These are phyloP conservation scores for Acanthamoeba culbertsoni DNA, from an alignment of 208 protist genomes.

Conservation along the genomic window DNA sequence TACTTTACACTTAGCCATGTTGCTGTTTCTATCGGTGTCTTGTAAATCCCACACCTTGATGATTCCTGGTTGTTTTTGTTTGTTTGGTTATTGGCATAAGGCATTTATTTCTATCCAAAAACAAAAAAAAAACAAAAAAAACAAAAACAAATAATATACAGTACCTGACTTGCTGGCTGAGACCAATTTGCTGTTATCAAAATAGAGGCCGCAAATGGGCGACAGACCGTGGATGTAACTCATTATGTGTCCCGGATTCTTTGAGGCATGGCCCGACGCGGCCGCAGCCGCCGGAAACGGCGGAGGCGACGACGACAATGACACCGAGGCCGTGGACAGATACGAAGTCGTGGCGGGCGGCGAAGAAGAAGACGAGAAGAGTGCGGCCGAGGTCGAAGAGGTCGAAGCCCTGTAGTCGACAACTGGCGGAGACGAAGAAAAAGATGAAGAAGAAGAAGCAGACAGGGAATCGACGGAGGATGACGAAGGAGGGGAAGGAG, in stretches of 20 bases:
- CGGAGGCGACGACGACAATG: neutral
- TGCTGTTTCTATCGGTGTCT: neutral
- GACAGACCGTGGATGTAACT: neutral
- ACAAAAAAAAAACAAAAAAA: neutral
- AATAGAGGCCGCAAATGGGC: neutral
- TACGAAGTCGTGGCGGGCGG: neutral
- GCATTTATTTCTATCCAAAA: no score
- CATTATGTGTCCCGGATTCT: neutral
- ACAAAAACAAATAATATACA: neutral
- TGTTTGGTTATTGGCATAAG: no score
- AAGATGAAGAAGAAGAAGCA: neutral
- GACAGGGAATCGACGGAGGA: neutral
- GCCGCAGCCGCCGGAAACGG: neutral
- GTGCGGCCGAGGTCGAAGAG: neutral
- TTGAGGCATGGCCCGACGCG: neutral
- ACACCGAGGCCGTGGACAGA: neutral
- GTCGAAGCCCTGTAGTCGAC: neutral
- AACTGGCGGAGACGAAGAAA: neutral
- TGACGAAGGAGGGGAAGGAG: neutral
- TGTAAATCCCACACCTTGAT: neutral
- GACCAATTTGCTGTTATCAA: neutral
- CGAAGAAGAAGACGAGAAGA: neutral
- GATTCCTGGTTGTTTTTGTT: no score
- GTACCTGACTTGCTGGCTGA: constrained; percentile 7
- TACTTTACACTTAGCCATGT: neutral